Percentiles rank a stretch among this genome's conserved stretches.
Evolutionary conservation across 768 basidiomycete species (phyloP).

Genomic region (Asterophora parasitica): DNA sequence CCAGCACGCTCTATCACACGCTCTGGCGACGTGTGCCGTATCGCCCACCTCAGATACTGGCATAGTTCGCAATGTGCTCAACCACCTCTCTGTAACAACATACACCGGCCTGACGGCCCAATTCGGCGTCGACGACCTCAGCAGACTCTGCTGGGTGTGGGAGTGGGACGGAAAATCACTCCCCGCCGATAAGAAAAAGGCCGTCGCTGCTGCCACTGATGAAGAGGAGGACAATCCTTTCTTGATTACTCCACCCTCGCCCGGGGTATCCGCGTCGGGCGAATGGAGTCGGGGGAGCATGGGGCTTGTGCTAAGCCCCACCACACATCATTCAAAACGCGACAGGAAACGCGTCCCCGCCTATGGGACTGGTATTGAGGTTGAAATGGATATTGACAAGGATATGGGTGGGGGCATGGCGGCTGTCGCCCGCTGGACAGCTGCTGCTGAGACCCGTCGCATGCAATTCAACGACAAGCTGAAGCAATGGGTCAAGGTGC

Average conservation of each 20-base stretch:
- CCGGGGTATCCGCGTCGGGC: slow-evolving; percentile 32
- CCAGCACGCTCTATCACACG: slow-evolving; percentile 81
- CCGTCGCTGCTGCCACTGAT: neutral
- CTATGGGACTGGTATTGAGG: slow-evolving; percentile 84
- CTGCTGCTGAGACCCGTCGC: slow-evolving; percentile 58
- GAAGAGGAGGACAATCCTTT: slow-evolving; percentile 71
- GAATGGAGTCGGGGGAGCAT: slow-evolving; percentile 81
- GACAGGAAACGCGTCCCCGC: slow-evolving; percentile 67
- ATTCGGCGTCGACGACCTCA: slow-evolving; percentile 66
- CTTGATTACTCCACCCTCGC: slow-evolving; percentile 33
- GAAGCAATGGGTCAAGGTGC: slow-evolving; percentile 59
- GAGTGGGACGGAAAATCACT: slow-evolving; percentile 69
- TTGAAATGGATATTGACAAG: slow-evolving; percentile 81
- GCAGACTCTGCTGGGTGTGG: slow-evolving; percentile 82
- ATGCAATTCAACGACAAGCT: slow-evolving; percentile 56
- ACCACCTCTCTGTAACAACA: slow-evolving; percentile 64
- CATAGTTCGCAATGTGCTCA: slow-evolving; percentile 71
- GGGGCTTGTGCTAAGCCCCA: slow-evolving; percentile 70
- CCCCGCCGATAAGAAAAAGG: slow-evolving; percentile 17
- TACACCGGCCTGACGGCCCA: slow-evolving; percentile 63
- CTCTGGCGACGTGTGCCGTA: slow-evolving; percentile 76
- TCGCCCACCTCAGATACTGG: slow-evolving; percentile 75
- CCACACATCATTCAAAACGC: slow-evolving; percentile 66
- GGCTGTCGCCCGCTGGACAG: slow-evolving; percentile 84
- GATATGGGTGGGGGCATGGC: slow-evolving; percentile 82